These are phyloP conservation scores for Ustilago lituana DNA, from an alignment of 1,284 basidiomycete genomes.

Conservation along the genomic window DNA sequence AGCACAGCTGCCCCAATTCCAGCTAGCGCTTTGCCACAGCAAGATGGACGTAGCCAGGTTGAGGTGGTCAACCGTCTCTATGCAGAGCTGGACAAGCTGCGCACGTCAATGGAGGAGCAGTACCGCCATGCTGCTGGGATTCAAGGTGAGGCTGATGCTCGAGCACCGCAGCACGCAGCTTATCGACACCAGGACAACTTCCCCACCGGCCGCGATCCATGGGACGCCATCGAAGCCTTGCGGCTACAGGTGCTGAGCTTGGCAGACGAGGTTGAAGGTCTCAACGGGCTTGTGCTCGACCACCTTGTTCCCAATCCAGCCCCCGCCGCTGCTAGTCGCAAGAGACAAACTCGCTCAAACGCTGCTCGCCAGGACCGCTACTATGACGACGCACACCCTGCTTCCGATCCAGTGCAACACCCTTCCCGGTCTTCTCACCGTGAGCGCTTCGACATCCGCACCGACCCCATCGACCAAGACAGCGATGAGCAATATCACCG, in stretches of 20 bases:
- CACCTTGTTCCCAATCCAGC: conserved; percentile 16
- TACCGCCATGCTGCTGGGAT: conserved; percentile 22
- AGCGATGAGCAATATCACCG: conserved; percentile 18
- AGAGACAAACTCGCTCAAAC: conserved; percentile 8
- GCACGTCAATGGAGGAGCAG: conserved; percentile 42
- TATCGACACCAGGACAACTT: conserved; percentile 28
- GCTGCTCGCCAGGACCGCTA: conserved; percentile 1
- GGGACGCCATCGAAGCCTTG: conserved; percentile 46
- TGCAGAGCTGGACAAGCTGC: conserved; percentile 39
- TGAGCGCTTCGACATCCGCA: conserved; percentile 17
- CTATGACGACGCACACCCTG: conserved; percentile 27
- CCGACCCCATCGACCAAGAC: conserved; percentile 25
- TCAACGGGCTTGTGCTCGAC: conserved; percentile 43
- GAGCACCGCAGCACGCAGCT: conserved; percentile 7
- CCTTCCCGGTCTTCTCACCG: background rate
- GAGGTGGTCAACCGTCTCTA: conserved; percentile 45
- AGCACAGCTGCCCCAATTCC: background rate
- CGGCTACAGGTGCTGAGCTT: conserved; percentile 39
- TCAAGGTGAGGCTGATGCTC: background rate
- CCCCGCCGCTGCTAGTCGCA: background rate
- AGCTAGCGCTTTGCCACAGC: background rate
- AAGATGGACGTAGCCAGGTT: conserved; percentile 24
- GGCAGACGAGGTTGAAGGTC: conserved; percentile 38
- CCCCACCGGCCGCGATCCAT: conserved; percentile 32
- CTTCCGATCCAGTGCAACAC: conserved; percentile 35